phyloP scores from a whole-genome alignment of 31 red algal genomes.

The Bonnemaisonia californica region DNA sequence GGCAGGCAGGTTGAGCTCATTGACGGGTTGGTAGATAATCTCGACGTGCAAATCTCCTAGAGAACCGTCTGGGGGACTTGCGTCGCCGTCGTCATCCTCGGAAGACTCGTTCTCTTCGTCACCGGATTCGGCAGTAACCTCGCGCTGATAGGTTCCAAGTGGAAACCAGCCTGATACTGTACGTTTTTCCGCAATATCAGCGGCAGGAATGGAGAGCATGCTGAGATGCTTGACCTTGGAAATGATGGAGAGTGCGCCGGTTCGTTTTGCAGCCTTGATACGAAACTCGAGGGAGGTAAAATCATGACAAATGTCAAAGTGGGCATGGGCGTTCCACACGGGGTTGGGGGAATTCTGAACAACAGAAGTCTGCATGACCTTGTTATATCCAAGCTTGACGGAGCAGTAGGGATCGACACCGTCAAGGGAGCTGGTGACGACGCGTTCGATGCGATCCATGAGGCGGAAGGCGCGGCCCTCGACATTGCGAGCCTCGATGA shows the following conservation, averaged over 20 bases:
- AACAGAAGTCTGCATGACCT: conserved; percentile 71
- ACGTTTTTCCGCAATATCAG: conserved; percentile 35
- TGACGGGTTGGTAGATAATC: conserved; percentile 34
- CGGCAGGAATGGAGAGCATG: conserved; percentile 60
- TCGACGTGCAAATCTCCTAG: conserved; percentile 58
- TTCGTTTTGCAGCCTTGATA: conserved; percentile 75
- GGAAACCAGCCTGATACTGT: conserved; percentile 54
- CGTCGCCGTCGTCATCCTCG: conserved; percentile 9
- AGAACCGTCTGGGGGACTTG: conserved; percentile 14
- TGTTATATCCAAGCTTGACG: conserved; percentile 70
- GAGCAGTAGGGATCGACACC: conserved; percentile 80
- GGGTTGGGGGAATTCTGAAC: conserved; percentile 54
- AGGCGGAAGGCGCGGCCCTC: conserved; percentile 47
- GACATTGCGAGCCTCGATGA: conserved; percentile 66
- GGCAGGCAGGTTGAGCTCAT: conserved; percentile 12
- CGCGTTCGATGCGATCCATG: conserved; percentile 51
- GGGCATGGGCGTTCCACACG: conserved; percentile 46
- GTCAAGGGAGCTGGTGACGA: conserved; percentile 61
- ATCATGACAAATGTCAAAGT: conserved; percentile 64
- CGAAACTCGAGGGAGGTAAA: conserved; percentile 60
- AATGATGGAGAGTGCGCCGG: conserved; percentile 57
- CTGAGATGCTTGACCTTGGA: conserved; percentile 75
- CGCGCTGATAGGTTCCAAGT: conserved; percentile 46
- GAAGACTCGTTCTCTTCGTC: conserved; percentile 16
- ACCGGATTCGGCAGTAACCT: conserved; percentile 17